A percentile compares a stretch with the other conserved stretches of the same genome.
phyloP scores from a whole-genome alignment of 306 rosid genomes.

The Hylodesmum podocarpum region DNA sequence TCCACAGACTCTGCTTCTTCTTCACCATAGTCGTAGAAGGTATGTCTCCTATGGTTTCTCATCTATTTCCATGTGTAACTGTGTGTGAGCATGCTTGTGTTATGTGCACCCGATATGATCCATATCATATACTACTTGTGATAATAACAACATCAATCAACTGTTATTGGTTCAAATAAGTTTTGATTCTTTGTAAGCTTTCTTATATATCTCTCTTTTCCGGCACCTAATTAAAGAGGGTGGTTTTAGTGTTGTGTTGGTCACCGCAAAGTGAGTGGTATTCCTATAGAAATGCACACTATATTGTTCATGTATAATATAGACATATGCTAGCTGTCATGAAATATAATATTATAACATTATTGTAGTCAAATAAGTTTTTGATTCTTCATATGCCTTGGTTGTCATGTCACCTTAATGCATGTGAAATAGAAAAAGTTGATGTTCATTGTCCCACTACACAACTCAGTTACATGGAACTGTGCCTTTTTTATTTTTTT shows the following conservation, averaged over 20 bases:
- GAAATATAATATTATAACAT: background rate
- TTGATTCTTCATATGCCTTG: background rate
- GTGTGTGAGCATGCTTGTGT: background rate
- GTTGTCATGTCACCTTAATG: background rate
- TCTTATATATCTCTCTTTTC: constrained; percentile 2
- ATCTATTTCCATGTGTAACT: background rate
- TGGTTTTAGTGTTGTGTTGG: constrained; percentile 9
- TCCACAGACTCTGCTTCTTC: background rate
- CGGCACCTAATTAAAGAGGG: background rate
- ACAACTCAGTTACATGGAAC: too few relatives aligned
- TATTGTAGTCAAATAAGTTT: too few relatives aligned
- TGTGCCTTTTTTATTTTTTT: too few relatives aligned
- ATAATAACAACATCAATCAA: background rate
- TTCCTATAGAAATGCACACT: background rate
- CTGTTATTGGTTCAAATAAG: background rate
- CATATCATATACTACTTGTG: background rate
- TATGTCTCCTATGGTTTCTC: background rate
- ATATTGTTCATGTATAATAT: background rate
- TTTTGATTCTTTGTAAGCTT: background rate
- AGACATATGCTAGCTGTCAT: background rate
- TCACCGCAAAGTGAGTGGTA: background rate
- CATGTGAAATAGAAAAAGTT: background rate
- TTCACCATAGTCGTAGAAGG: background rate
- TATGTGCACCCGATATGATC: background rate
- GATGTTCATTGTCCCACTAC: background rate